A percentile compares a stretch with the other conserved stretches of the same genome.
Conservation (phyloP, 352 stramenopile genomes). For the Elongisporangium senticosum region DNA sequence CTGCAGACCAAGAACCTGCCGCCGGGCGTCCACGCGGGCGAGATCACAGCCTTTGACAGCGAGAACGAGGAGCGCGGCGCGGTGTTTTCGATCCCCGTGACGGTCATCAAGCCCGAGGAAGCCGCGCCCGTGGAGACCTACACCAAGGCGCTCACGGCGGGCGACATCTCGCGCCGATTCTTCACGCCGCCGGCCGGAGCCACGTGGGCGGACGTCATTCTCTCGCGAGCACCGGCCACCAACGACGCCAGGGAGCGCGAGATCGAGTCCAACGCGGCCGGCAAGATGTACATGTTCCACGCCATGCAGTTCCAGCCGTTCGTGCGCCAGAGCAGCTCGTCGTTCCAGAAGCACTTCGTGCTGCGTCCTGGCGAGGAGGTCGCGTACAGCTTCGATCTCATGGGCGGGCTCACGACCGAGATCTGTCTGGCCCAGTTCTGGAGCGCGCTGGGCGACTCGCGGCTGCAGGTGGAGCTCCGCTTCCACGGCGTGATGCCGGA, state of each 20-base stretch:
- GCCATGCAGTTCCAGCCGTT: conserved; percentile 87
- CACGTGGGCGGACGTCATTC: conserved; percentile 83
- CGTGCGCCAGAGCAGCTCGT: conserved; percentile 69
- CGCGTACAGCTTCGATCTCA: conserved; percentile 65
- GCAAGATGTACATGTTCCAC: conserved; percentile 85
- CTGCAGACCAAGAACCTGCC: conserved; percentile 82
- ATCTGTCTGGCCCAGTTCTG: conserved; percentile 89
- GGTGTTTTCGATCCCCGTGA: conserved; percentile 90
- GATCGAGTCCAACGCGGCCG: conserved; percentile 54
- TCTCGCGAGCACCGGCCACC: conserved; percentile 40
- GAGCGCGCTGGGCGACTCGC: conserved; percentile 80
- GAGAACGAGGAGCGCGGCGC: conserved; percentile 51
- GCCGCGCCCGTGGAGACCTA: conserved; percentile 28
- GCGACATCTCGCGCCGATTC: conserved; percentile 76
- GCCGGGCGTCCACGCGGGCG: conserved; percentile 79
- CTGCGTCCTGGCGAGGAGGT: conserved; percentile 61
- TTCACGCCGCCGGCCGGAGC: conserved; percentile 68
- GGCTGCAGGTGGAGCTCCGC: conserved; percentile 71
- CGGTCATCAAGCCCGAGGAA: conserved; percentile 80
- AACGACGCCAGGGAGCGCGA: conserved; percentile 25
- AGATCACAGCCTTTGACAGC: conserved; percentile 80
- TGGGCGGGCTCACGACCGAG: conserved; percentile 77
- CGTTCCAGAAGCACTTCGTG: conserved; percentile 62
- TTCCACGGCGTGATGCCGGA: conserved; percentile 83
- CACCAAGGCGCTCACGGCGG: conserved; percentile 48